Percentiles rank a stretch among this genome's conserved stretches.
These are phyloP conservation scores for Aspergillus nidulans DNA, from an alignment of 495 filamentous ascomycete genomes.

Conservation along the genomic window DNA sequence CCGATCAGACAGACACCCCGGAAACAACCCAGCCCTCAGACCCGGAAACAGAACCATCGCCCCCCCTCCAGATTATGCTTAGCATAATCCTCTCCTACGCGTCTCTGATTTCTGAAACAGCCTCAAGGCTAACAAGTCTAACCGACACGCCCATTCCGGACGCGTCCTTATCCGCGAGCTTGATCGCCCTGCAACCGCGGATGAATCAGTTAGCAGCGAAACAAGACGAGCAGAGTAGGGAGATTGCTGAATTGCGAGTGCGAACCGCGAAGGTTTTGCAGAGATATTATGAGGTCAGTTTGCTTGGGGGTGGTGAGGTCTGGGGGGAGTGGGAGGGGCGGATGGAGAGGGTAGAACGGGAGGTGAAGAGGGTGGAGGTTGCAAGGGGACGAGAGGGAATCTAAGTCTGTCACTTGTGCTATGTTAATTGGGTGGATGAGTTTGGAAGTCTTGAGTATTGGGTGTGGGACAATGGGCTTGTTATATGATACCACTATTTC, in stretches of 20 bases:
- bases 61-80: constrained; percentile 23
- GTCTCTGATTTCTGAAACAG: constrained; percentile 67
- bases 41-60: too few species aligned
- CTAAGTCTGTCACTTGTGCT: constrained; percentile 11
- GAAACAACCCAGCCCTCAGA: constrained; percentile 24
- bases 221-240: constrained; percentile 68
- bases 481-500: too few species aligned
- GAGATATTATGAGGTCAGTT: constrained; percentile 72
- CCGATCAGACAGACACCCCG: constrained; percentile 43
- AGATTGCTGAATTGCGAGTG: constrained; percentile 65
- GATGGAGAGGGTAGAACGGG: constrained; percentile 61
- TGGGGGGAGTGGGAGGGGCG: constrained; percentile 73
- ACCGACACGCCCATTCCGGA: constrained; percentile 74
- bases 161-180: constrained; percentile 55
- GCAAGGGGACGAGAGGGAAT: constrained; percentile 35
- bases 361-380: constrained; percentile 56
- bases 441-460: background rate
- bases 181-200: constrained; percentile 67
- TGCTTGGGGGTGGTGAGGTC: constrained; percentile 63
- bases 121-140: constrained; percentile 75
- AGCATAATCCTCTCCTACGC: constrained; percentile 74
- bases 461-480: too few species aligned
- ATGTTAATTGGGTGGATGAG: background rate
- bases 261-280: constrained; percentile 69
- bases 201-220: constrained; percentile 60